Evolutionary conservation across 2,329 filamentous ascomycete species (phyloP).

Genomic region (Colletotrichum brevisporum): DNA sequence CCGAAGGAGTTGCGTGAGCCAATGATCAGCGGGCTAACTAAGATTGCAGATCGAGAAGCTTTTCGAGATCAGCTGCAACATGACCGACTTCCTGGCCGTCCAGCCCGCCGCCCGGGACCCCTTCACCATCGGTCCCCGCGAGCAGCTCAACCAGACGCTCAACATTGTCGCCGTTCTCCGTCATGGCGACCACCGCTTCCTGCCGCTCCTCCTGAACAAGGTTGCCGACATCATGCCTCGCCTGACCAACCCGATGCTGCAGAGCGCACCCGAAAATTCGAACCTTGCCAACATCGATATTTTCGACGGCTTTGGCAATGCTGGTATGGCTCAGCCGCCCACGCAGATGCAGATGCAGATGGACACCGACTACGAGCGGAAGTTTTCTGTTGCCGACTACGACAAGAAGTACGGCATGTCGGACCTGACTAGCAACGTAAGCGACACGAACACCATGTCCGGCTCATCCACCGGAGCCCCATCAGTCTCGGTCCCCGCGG

Average conservation of each 20-base stretch:
- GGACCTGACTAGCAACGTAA: conserved; percentile 52
- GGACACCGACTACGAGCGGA: conserved; percentile 63
- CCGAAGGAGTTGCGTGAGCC: conserved; percentile 6
- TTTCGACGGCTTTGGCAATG: conserved; percentile 76
- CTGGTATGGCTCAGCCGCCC: conserved; percentile 70
- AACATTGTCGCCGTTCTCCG: conserved; percentile 78
- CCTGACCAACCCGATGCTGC: conserved; percentile 72
- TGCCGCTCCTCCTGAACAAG: conserved; percentile 83
- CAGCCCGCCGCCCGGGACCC: conserved; percentile 72
- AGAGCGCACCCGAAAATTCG: conserved; percentile 69
- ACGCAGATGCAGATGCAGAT: conserved; percentile 58
- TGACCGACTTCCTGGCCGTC: conserved; percentile 80
- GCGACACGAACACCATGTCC: conserved; percentile 55
- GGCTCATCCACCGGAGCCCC: conserved; percentile 43
- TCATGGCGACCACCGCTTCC: conserved; percentile 81
- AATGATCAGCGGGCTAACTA: background rate
- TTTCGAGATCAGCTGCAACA: conserved; percentile 80
- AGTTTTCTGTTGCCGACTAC: conserved; percentile 60
- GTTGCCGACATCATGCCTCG: conserved; percentile 79
- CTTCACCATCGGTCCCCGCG: conserved; percentile 77
- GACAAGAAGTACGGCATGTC: conserved; percentile 57
- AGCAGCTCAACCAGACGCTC: conserved; percentile 80
- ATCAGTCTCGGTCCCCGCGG: conserved; percentile 44
- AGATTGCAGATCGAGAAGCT: conserved; percentile 79
- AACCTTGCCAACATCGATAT: conserved; percentile 71